Evolutionary conservation across 768 basidiomycete genomes (phyloP).

Genomic region (Suillus fuscotomentosus): DNA sequence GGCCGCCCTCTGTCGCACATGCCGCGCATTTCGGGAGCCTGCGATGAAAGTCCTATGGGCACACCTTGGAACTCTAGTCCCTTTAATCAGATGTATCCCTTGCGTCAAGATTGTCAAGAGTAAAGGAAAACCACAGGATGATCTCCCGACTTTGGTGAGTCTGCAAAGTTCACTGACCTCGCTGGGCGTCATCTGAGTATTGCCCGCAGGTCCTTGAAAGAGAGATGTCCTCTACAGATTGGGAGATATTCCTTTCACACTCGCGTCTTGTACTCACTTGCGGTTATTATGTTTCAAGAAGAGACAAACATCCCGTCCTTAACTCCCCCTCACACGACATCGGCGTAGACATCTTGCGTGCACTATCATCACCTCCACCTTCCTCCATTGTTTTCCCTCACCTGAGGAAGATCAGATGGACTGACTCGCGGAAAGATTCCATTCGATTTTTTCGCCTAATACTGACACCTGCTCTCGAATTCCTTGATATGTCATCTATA

Average conservation of each 20-base stretch:
- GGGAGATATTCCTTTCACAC: conserved; percentile 4
- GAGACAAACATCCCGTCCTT: conserved; percentile 5
- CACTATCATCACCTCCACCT: conserved; percentile 2
- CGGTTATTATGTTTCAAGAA: conserved; percentile 4
- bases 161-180: neutral
- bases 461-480: conserved; percentile 3
- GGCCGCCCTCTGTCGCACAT: conserved; percentile 7
- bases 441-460: conserved; percentile 3
- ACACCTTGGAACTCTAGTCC: conserved; percentile 1
- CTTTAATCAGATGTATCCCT: conserved; percentile 3
- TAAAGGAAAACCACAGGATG: neutral
- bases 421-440: conserved; percentile 1
- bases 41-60: conserved; percentile 8
- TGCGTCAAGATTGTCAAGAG: neutral
- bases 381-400: neutral
- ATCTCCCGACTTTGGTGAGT: conserved; percentile 1
- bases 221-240: neutral
- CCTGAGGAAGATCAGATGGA: conserved; percentile 2
- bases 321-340: conserved; percentile 4
- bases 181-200: neutral
- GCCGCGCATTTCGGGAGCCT: conserved; percentile 4
- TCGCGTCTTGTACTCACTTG: neutral
- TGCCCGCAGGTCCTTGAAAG: neutral
- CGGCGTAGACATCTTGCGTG: neutral
- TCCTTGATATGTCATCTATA: conserved; percentile 6